Conservation (phyloP, 208 protist genomes). For the Trypanosoma brucei region DNA sequence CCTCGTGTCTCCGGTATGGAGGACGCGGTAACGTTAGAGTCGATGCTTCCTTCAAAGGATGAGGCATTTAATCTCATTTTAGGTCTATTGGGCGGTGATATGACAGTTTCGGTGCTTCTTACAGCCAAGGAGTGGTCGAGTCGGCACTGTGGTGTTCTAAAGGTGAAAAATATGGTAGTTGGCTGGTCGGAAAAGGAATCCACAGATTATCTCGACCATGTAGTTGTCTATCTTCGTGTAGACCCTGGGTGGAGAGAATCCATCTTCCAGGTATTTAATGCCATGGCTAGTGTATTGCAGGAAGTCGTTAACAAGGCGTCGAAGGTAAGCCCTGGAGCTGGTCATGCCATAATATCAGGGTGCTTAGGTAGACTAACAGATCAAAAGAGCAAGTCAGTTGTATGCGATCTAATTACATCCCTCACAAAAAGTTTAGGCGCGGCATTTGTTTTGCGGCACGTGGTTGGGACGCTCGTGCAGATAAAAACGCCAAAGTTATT, state of each 20-base stretch:
- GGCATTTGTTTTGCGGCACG: slow-evolving; percentile 69
- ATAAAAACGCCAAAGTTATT: slow-evolving; percentile 65
- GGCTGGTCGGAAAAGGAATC: slow-evolving; percentile 49
- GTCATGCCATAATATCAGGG: slow-evolving; percentile 65
- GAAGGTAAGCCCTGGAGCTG: slow-evolving; percentile 39
- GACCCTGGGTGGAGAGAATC: slow-evolving; percentile 70
- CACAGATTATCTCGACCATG: slow-evolving; percentile 35
- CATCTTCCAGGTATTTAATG: slow-evolving; percentile 73
- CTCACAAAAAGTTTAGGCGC: slow-evolving; percentile 40
- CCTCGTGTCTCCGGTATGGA: slow-evolving; percentile 15
- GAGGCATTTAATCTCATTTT: slow-evolving; percentile 61
- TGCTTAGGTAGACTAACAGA: slow-evolving; percentile 61
- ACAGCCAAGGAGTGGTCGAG: slow-evolving; percentile 73
- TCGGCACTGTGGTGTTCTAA: slow-evolving; percentile 60
- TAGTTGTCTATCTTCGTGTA: slow-evolving; percentile 65
- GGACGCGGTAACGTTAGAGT: slow-evolving; percentile 64
- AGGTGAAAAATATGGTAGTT: slow-evolving; percentile 39
- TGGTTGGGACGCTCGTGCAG: slow-evolving; percentile 37
- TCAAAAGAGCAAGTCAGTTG: slow-evolving; percentile 49
- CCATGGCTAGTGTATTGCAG: slow-evolving; percentile 35
- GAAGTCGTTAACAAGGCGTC: slow-evolving; percentile 32
- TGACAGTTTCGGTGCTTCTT: slow-evolving; percentile 46
- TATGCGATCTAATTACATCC: slow-evolving; percentile 42
- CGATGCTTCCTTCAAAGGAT: slow-evolving; percentile 61
- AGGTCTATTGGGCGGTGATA: slow-evolving; percentile 50